Evolutionary conservation across 164 flowering plant genomes (phyloP), one percentile per base, ranked within the genome.

Genomic region (Macadamia integrifolia): DNA sequence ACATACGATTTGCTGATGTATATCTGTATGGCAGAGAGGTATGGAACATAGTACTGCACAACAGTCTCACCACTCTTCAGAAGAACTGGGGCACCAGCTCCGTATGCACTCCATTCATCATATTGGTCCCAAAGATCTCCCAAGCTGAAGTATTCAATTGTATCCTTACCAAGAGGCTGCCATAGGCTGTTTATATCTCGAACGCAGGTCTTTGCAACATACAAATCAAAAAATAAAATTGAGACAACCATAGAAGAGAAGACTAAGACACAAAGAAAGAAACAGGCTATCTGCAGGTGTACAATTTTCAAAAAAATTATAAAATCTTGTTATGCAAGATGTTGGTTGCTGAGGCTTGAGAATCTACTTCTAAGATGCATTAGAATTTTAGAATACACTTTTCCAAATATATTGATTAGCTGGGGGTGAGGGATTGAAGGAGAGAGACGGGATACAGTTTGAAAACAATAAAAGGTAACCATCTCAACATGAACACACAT

Each of bases 31-130:
- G 80, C 94, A 14, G 97, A 91, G 73, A 91, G 76, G 71, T 79
- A 91, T 1, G 94, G 92, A 13, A 85, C 92, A 78, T 87, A 91
- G 63, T 87, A 89, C 70, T 91, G 97, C 28, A 81, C 73, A 6
- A 86, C 87, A 31, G 80, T 72, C 44, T 91, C 90, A 53, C 76
- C 71, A 17, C 72, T 87, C 74, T 83, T 74, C 76, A 91, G 69
- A 60, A 82, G 10, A 46, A 91, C 70, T 14, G 92, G 91, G 23
- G 86, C 91, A 18, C 92, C 97, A 4, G 79, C 86, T 12, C 97
- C 94, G 77, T 89, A 91, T 0, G 83, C 92, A 75, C 97, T 91
- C 89, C 92, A 87, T 71, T 91, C 94, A 70, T 76, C 79, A 42
- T 79, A 89, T 9, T 87, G 82, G 48, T 87, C 89, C 94, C 94